Conservation (phyloP, 768 basidiomycete species). For the Cystofilobasidium capitatum region DNA sequence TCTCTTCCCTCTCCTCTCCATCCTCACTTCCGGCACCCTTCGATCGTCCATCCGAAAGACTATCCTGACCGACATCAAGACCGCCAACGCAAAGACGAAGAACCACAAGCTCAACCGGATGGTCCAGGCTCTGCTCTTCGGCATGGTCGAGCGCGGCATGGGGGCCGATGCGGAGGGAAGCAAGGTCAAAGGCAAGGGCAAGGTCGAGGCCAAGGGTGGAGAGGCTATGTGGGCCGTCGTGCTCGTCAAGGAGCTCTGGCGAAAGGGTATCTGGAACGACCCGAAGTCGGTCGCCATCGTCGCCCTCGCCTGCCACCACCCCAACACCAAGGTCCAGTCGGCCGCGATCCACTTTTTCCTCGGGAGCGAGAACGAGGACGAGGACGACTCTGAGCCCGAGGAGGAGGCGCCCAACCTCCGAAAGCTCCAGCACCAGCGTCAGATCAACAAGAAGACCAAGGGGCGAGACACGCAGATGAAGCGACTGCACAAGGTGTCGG, state of each 20-base stretch:
- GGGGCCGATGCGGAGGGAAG: slow-evolving; percentile 67
- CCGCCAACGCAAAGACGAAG: slow-evolving; percentile 74
- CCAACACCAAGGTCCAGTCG: slow-evolving; percentile 83
- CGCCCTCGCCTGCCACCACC: slow-evolving; percentile 84
- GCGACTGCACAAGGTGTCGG: slow-evolving; percentile 52
- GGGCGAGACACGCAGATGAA: slow-evolving; percentile 70
- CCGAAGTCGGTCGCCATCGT: slow-evolving; percentile 87
- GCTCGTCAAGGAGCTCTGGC: slow-evolving; percentile 86
- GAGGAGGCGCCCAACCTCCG: slow-evolving; percentile 62
- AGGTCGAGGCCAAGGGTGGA: slow-evolving; percentile 45
- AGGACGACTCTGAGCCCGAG: slow-evolving; percentile 60
- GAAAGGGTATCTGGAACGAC: slow-evolving; percentile 84
- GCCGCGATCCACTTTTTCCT: slow-evolving; percentile 95
- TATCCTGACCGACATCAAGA: slow-evolving; percentile 84
- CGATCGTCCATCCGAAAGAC: slow-evolving; percentile 81
- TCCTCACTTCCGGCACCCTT: slow-evolving; percentile 74
- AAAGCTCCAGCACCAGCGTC: slow-evolving; percentile 71
- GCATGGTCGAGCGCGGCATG: slow-evolving; percentile 91
- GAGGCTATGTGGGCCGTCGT: slow-evolving; percentile 98
- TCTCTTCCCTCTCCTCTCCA: slow-evolving; percentile 91
- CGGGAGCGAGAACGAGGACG: slow-evolving; percentile 61
- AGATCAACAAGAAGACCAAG: slow-evolving; percentile 85
- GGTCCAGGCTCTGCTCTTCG: slow-evolving; percentile 89
- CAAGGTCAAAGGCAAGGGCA: slow-evolving; percentile 51
- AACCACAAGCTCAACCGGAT: slow-evolving; percentile 94